These are phyloP conservation scores for Eutrema heterophyllum DNA, from an alignment of 345 rosid genomes.

Conservation along the genomic window DNA sequence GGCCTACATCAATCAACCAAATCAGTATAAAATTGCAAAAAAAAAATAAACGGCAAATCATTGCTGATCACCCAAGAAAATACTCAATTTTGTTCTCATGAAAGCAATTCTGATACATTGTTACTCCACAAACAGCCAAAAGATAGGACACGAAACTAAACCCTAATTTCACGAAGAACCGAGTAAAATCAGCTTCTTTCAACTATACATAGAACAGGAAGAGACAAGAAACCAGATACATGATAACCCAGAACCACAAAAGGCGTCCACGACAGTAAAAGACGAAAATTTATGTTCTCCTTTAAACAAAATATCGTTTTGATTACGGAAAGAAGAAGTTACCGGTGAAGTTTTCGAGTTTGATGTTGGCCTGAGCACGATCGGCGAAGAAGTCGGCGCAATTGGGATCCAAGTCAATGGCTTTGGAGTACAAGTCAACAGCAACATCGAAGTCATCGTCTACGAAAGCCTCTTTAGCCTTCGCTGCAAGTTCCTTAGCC, in stretches of 20 bases:
- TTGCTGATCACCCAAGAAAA: neutral
- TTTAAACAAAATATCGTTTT: neutral
- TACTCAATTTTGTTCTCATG: neutral
- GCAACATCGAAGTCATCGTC: conserved; percentile 89
- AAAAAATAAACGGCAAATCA: neutral
- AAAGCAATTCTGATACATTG: conserved; percentile 1
- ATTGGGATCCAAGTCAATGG: conserved; percentile 57
- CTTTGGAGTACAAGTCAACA: conserved; percentile 70
- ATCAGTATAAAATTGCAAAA: no score
- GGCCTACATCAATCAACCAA: neutral
- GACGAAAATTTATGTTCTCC: neutral
- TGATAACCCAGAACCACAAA: neutral
- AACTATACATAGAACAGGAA: neutral
- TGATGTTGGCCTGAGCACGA: conserved; percentile 90
- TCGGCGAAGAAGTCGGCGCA: conserved; percentile 70
- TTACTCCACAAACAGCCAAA: neutral
- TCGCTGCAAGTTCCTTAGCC: conserved; percentile 66
- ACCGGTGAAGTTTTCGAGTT: conserved; percentile 74
- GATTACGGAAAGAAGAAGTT: neutral
- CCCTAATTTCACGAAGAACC: neutral
- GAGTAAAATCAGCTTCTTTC: neutral
- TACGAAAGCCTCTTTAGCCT: conserved; percentile 83
- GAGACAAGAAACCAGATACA: neutral
- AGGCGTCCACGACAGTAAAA: neutral
- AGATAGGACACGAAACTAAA: neutral